A percentile compares a stretch with the other conserved stretches of the same genome.
These are phyloP conservation scores for Bremia lactucae DNA, from an alignment of 352 stramenopile genomes.

Conservation along the genomic window DNA sequence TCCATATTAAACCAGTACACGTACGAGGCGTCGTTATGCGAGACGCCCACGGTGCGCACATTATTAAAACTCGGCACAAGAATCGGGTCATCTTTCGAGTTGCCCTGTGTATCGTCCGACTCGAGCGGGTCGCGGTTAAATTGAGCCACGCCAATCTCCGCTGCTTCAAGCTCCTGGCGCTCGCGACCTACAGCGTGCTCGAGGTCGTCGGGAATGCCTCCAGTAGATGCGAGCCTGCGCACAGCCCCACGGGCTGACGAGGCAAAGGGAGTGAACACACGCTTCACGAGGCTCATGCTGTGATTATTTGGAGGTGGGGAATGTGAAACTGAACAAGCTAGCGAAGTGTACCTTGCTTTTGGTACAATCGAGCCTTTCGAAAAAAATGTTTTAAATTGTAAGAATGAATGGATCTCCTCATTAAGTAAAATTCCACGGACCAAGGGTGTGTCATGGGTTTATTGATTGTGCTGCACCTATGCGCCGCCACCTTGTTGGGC, in stretches of 20 bases:
- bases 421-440: too few species aligned
- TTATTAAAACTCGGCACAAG: conserved; percentile 74
- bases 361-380: too few species aligned
- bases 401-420: too few species aligned
- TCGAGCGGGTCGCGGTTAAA: conserved; percentile 84
- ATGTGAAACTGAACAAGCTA: conserved; percentile 22
- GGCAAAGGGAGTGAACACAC: conserved; percentile 43
- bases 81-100: conserved; percentile 85
- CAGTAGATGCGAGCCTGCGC: conserved; percentile 45
- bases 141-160: conserved; percentile 45
- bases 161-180: conserved; percentile 61
- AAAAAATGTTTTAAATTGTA: too few species aligned
- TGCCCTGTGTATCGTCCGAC: conserved; percentile 78
- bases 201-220: conserved; percentile 59
- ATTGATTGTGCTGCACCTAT: too few species aligned
- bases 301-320: conserved; percentile 8
- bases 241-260: conserved; percentile 22
- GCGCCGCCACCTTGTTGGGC: background rate
- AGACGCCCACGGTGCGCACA: conserved; percentile 64
- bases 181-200: conserved; percentile 77
- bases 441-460: too few species aligned
- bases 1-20: conserved; percentile 82
- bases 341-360: too few species aligned
- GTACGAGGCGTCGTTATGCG: conserved; percentile 85
- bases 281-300: conserved; percentile 38